Evolutionary conservation across 257 asterid species (phyloP).

Genomic region (Petrea volubilis): DNA sequence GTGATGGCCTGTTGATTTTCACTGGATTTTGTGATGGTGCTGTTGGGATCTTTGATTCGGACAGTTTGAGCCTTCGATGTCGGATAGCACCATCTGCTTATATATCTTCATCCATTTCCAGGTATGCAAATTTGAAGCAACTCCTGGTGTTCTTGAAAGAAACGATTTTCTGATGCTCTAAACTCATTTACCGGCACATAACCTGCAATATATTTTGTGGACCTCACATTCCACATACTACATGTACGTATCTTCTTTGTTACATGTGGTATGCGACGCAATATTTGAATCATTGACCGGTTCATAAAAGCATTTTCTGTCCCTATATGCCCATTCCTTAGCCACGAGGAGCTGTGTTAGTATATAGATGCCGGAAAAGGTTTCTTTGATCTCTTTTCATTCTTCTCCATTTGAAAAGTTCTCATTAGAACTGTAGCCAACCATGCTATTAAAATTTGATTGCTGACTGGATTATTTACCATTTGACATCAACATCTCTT

Average conservation of each 20-base stretch:
- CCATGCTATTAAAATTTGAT: neutral
- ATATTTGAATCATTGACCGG: too few species aligned
- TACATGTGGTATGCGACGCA: too few species aligned
- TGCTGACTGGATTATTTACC: neutral
- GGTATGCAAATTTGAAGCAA: conserved; percentile 39
- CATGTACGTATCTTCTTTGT: too few species aligned
- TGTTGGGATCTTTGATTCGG: conserved; percentile 80
- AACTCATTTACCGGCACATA: neutral
- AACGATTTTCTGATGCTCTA: neutral
- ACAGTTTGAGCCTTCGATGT: conserved; percentile 74
- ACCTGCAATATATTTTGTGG: conserved; percentile 2
- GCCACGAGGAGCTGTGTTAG: too few species aligned
- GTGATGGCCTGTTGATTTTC: conserved; percentile 74
- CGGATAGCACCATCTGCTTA: conserved; percentile 85
- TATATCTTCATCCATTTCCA: conserved; percentile 57
- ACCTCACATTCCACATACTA: too few species aligned
- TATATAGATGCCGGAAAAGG: neutral
- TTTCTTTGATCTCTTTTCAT: neutral
- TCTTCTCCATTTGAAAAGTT: neutral
- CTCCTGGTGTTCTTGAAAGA: neutral
- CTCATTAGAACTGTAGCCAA: neutral
- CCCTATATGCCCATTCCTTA: too few species aligned
- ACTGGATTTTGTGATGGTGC: conserved; percentile 94
- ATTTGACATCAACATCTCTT: neutral
- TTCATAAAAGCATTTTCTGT: too few species aligned